A percentile compares a stretch with the other conserved stretches of the same genome.
Evolutionary conservation across 148 eudicot species (phyloP).

Genomic region (Agrostemma githago): DNA sequence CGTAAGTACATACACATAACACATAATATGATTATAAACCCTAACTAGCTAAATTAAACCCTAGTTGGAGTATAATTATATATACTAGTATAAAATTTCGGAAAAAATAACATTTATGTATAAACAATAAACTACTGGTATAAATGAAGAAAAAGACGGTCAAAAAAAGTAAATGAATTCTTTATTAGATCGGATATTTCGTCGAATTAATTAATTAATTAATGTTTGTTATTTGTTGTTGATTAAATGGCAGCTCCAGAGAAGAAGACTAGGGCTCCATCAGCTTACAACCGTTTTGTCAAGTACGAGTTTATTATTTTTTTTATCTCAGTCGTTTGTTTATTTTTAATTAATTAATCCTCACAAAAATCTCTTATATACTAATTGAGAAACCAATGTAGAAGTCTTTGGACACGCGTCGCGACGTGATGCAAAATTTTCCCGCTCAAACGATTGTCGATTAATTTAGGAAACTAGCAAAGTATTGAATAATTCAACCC

Average conservation of each 20-base stretch:
- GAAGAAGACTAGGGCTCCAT: slow-evolving; percentile 83
- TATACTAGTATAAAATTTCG: neutral
- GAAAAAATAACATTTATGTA: neutral
- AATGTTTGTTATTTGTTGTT: neutral
- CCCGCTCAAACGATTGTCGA: too few relatives aligned
- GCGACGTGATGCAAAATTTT: too few relatives aligned
- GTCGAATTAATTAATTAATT: neutral
- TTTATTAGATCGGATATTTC: too few relatives aligned
- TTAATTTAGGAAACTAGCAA: too few relatives aligned
- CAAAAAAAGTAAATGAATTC: too few relatives aligned
- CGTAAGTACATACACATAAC: slow-evolving; percentile 37
- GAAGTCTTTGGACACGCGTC: too few relatives aligned
- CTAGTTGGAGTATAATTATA: neutral
- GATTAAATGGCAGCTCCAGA: slow-evolving; percentile 60
- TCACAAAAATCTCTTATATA: too few relatives aligned
- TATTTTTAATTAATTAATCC: too few relatives aligned
- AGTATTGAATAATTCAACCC: too few relatives aligned
- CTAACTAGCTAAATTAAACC: neutral
- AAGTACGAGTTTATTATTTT: slow-evolving; percentile 36
- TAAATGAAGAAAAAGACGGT: too few relatives aligned
- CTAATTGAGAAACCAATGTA: too few relatives aligned
- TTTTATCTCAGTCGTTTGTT: neutral
- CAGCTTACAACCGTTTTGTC: slow-evolving; percentile 86
- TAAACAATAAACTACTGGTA: too few relatives aligned
- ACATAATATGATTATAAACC: neutral